Percentiles rank a stretch among this genome's conserved stretches.
These are phyloP conservation scores for Phanerochaete carnosa DNA, from an alignment of 768 basidiomycete genomes.

Conservation along the genomic window DNA sequence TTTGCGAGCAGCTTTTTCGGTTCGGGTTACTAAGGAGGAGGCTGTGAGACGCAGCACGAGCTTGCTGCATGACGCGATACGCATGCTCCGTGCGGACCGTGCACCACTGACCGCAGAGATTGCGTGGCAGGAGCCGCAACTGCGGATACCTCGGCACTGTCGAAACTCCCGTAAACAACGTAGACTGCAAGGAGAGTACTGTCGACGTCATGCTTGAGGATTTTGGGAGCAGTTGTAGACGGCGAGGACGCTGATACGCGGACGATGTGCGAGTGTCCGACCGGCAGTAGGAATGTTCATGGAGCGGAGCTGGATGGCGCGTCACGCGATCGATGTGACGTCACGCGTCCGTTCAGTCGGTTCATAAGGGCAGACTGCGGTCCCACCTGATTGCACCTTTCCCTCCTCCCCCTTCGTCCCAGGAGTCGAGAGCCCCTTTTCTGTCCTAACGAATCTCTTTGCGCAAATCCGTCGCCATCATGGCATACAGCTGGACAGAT, in stretches of 20 bases:
- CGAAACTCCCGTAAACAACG: not conserved
- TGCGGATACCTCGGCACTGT: not conserved
- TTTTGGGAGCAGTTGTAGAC: not conserved
- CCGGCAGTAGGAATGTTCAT: not conserved
- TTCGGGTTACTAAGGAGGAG: too few species aligned
- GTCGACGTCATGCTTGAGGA: not conserved
- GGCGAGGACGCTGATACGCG: not conserved
- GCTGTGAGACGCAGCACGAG: not conserved
- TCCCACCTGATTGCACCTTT: not conserved
- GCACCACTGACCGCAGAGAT: not conserved
- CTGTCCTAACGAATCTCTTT: not conserved
- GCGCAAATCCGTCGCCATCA: not conserved
- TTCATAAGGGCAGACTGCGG: conserved; percentile 7
- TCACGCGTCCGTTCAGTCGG: not conserved
- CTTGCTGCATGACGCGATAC: not conserved
- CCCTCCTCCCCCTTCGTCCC: not conserved
- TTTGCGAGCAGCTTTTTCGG: too few species aligned
- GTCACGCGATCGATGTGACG: conserved; percentile 4
- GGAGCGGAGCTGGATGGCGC: conserved; percentile 7
- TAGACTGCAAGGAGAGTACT: not conserved
- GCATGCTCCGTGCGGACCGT: too few species aligned
- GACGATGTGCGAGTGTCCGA: not conserved
- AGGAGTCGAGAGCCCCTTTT: not conserved
- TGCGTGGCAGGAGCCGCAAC: not conserved
- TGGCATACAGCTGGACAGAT: conserved; percentile 63